These are phyloP conservation scores for Fusarium sp. DNA, from an alignment of 2,329 filamentous ascomycete genomes.

Conservation along the genomic window DNA sequence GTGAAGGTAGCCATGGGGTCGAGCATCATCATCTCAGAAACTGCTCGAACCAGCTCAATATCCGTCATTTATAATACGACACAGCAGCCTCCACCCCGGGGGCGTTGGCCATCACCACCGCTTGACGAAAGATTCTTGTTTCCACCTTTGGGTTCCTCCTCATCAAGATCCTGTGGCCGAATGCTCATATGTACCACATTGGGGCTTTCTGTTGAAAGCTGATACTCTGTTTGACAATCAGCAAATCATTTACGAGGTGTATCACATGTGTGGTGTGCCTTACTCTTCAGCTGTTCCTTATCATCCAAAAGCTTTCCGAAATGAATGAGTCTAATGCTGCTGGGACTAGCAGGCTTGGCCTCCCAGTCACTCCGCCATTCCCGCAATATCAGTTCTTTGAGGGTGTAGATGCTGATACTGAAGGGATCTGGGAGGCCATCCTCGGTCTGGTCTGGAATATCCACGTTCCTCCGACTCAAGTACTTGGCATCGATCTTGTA, in stretches of 20 bases:
- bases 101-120: constrained; percentile 52
- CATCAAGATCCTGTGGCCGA: constrained; percentile 85
- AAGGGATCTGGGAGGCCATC: constrained; percentile 76
- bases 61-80: constrained; percentile 57
- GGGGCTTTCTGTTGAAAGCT: constrained; percentile 75
- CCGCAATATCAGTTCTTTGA: constrained; percentile 92
- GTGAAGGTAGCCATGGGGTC: constrained; percentile 6
- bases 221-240: constrained; percentile 73
- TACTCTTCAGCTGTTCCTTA: constrained; percentile 85
- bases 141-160: constrained; percentile 76
- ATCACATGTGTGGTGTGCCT: constrained; percentile 43
- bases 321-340: constrained; percentile 88
- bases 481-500: constrained; percentile 92
- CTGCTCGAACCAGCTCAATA: constrained; percentile 10
- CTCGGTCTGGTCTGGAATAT: constrained; percentile 71
- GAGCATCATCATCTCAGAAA: constrained; percentile 7
- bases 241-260: not conserved
- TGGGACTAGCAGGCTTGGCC: constrained; percentile 82
- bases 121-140: constrained; percentile 60
- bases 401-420: constrained; percentile 89
- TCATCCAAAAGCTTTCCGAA: constrained; percentile 93
- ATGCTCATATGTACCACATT: constrained; percentile 97
- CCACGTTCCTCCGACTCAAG: constrained; percentile 80
- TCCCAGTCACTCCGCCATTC: constrained; percentile 97
- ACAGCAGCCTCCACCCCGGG: constrained; percentile 58